Evolutionary conservation across 2,329 filamentous ascomycete species (phyloP).

Genomic region (Penicillium brevicompactum): DNA sequence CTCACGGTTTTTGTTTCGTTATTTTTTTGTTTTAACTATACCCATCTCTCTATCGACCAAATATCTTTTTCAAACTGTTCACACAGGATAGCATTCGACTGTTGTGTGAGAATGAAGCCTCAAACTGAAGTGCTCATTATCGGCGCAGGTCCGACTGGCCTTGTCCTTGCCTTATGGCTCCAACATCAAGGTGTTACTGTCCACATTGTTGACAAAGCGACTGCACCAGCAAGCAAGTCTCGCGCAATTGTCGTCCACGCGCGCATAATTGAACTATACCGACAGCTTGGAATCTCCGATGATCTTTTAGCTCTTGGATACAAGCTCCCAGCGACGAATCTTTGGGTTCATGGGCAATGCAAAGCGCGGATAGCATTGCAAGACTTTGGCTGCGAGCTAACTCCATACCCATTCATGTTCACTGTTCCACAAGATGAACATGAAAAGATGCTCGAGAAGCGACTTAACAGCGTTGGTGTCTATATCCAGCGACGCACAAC

Average conservation of each 20-base stretch:
- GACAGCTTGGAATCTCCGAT: constrained; percentile 46
- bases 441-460: constrained; percentile 31
- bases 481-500: constrained; percentile 31
- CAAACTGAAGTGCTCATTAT: constrained; percentile 30
- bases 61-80: neutral
- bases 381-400: constrained; percentile 28
- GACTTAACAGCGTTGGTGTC: constrained; percentile 28
- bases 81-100: neutral
- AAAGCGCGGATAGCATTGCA: constrained; percentile 24
- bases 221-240: constrained; percentile 40
- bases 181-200: constrained; percentile 28
- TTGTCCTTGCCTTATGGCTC: constrained; percentile 35
- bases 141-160: constrained; percentile 34
- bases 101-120: neutral
- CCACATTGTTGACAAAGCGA: constrained; percentile 50
- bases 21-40: neutral
- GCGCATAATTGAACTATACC: constrained; percentile 54
- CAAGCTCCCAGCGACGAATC: constrained; percentile 39
- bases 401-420: constrained; percentile 34
- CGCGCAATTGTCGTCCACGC: constrained; percentile 50
- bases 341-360: constrained; percentile 35
- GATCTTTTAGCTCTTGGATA: constrained; percentile 42
- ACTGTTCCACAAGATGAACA: constrained; percentile 32
- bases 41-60: neutral
- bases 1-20: no score